phyloP scores from a whole-genome alignment of 208 protist genomes.

The Lotmaria passim region DNA sequence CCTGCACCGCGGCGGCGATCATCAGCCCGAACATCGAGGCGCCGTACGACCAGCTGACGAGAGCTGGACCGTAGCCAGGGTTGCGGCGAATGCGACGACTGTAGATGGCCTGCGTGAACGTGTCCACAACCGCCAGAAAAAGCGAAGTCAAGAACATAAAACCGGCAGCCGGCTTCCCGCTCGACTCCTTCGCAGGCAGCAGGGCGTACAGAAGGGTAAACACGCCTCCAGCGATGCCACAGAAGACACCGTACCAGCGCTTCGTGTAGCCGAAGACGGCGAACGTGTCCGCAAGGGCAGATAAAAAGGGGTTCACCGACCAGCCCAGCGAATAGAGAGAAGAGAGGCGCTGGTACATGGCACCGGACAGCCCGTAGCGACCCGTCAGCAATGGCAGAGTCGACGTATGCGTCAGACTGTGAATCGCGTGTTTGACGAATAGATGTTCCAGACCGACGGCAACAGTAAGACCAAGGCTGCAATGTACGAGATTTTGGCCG shows the following conservation, averaged over 20 bases:
- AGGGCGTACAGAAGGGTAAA: constrained; percentile 54
- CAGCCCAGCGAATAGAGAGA: constrained; percentile 57
- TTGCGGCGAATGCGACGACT: constrained; percentile 50
- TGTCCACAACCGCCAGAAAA: constrained; percentile 57
- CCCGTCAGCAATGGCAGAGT: constrained; percentile 53
- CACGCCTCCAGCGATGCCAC: constrained; percentile 39
- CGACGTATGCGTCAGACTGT: constrained; percentile 45
- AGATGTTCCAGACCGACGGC: constrained; percentile 56
- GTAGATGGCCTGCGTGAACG: constrained; percentile 77
- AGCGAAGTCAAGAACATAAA: constrained; percentile 60
- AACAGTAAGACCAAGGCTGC: too few species aligned
- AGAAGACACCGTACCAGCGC: constrained; percentile 70
- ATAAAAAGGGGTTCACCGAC: constrained; percentile 67
- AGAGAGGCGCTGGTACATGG: constrained; percentile 57
- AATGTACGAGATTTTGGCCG: too few species aligned
- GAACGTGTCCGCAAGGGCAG: constrained; percentile 64
- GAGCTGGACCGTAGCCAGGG: constrained; percentile 41
- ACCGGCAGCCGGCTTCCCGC: constrained; percentile 33
- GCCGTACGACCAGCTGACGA: constrained; percentile 79
- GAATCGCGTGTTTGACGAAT: constrained; percentile 51
- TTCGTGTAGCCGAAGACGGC: constrained; percentile 81
- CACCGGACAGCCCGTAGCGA: constrained; percentile 38
- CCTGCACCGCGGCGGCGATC: constrained; percentile 47
- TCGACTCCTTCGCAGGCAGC: constrained; percentile 38
- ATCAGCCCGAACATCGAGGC: constrained; percentile 50